phyloP scores from a whole-genome alignment of 768 basidiomycete species.

The Mycena sanguinolenta region DNA sequence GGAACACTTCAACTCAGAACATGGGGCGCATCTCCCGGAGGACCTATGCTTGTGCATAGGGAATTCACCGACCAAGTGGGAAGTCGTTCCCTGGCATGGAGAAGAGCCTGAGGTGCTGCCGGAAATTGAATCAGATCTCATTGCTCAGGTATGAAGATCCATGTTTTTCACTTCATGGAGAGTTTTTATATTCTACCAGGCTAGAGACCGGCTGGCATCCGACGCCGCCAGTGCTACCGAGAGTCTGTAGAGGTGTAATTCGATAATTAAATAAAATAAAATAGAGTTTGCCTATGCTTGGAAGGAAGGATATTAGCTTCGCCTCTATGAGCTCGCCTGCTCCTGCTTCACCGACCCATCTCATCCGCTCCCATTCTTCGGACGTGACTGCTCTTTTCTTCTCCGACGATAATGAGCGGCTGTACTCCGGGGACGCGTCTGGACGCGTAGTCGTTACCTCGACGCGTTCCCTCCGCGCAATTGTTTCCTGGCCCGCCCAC shows the following conservation, averaged over 20 bases:
- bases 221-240: slow-evolving; percentile 16
- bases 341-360: slow-evolving; percentile 75
- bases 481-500: slow-evolving; percentile 85
- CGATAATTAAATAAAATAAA: neutral
- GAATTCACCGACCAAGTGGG: slow-evolving; percentile 82
- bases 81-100: slow-evolving; percentile 70
- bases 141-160: slow-evolving; percentile 60
- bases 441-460: slow-evolving; percentile 86
- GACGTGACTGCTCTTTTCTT: slow-evolving; percentile 72
- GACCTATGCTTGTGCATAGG: slow-evolving; percentile 85
- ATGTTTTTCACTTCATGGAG: neutral
- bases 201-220: slow-evolving; percentile 24
- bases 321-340: slow-evolving; percentile 17
- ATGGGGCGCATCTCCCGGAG: slow-evolving; percentile 80
- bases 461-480: slow-evolving; percentile 79
- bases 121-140: slow-evolving; percentile 69
- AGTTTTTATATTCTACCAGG: slow-evolving; percentile 21
- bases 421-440: slow-evolving; percentile 89
- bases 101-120: slow-evolving; percentile 72
- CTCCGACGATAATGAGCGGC: slow-evolving; percentile 79
- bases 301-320: too few species aligned
- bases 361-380: slow-evolving; percentile 80
- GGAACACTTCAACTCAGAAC: slow-evolving; percentile 77
- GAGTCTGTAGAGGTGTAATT: slow-evolving; percentile 9
- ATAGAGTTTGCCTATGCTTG: too few species aligned